Base-by-base conservation (phyloP, 2,329 filamentous ascomycete species). In the Aaosphaeria arxii region DNA sequence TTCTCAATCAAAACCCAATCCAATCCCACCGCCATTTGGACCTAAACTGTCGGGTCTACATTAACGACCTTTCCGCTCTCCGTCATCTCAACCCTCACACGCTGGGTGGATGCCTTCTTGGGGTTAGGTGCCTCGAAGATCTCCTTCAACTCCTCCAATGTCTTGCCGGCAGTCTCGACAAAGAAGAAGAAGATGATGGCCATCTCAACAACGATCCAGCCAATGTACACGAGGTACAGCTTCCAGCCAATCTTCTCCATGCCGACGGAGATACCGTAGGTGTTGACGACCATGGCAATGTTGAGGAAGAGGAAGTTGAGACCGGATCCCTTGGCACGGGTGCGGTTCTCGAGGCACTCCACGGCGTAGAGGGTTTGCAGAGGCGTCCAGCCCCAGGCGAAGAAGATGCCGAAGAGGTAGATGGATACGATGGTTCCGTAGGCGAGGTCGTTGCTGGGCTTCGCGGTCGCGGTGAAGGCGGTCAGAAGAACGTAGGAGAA, bases 391-490 rank as follows among this genome's bases (percentile, higher is more conserved):
- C 69, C 70, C 64, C 66, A 71, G 4, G 66, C 62, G 43, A 71
- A 72, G 56, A 60, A 66, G 46, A 72, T 71, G 13, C 69, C 69
- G 49, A 72, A 72, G 35, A 71, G 57, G 51, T 71, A 72, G 42
- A 72, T 71, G 30, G 60, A 64, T n/a, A 69, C 69, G 39, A 72
- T 72, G 3, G 63, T 67, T 30, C 67, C 69, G 44, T 72, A 71
- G 2, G 69, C 52, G 40, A 63, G 57, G 48, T 65, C 61, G 42
- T 66, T 62, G 11, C 32, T 39, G 11, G 55, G 39, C 4, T 32
- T 53, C 1, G 61, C 54, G 2, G 58, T 60, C 0, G 66, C 67
- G 9, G 68, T 71, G 51, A 71, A 71, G 3, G 67, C 67, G 1
- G 68, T 70, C 33, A 71, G 58, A 6, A 71, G 47, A 32, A 66